Evolutionary conservation across 495 filamentous ascomycete species (phyloP).

Genomic region (Immersiella caudata): DNA sequence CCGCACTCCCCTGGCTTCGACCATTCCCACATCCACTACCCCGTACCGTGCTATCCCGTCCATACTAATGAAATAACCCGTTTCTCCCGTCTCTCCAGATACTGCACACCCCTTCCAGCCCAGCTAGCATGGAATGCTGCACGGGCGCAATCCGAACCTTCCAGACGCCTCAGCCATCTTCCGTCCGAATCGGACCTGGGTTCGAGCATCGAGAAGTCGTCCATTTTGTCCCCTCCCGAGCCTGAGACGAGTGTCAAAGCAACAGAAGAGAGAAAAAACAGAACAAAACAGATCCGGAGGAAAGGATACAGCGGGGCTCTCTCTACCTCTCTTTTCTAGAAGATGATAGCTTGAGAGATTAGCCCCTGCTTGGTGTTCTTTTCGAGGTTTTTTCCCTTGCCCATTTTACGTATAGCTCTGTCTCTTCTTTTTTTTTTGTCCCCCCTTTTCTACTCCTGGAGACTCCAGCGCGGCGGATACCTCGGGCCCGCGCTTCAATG

Average conservation of each 20-base stretch:
- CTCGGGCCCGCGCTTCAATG: not conserved
- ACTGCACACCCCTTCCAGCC: not conserved
- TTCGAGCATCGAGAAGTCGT: not conserved
- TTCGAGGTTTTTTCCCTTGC: not conserved
- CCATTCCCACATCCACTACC: not conserved
- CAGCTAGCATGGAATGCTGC: not conserved
- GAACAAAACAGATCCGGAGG: not conserved
- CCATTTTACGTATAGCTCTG: not conserved
- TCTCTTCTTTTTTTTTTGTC: not conserved
- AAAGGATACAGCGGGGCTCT: not conserved
- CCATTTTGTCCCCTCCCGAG: not conserved
- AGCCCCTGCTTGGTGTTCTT: not conserved
- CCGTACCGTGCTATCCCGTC: not conserved
- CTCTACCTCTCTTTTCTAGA: not conserved
- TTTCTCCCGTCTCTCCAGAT: not conserved
- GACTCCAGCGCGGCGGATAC: not conserved
- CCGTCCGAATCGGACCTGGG: not conserved
- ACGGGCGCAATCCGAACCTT: conserved; percentile 5
- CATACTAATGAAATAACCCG: not conserved
- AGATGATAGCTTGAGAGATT: not conserved
- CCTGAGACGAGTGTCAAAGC: not conserved
- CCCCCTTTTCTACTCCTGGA: not conserved
- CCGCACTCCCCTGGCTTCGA: not conserved
- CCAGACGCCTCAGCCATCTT: not conserved
- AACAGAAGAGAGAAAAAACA: not conserved